Conservation (phyloP, 2,329 filamentous ascomycete species). For the Aspergillus arachidicola region DNA sequence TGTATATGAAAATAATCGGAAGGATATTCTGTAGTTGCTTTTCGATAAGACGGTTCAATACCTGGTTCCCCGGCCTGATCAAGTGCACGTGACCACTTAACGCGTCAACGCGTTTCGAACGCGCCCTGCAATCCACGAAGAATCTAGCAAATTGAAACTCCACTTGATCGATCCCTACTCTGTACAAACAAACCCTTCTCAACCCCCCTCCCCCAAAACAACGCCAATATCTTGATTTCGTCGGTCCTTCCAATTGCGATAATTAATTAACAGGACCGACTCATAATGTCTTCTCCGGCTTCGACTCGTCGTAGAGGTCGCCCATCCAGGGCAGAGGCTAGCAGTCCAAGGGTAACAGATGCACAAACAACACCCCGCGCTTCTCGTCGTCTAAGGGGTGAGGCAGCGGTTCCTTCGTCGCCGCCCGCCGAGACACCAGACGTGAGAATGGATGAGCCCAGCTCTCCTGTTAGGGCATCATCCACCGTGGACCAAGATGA, state of each 20-base stretch:
- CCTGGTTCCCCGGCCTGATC: neutral
- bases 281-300: conserved; percentile 48
- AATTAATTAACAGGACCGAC: conserved; percentile 11
- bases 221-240: neutral
- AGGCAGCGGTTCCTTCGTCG: conserved; percentile 59
- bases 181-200: conserved; percentile 1
- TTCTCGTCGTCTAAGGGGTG: conserved; percentile 43
- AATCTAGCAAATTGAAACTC: conserved; percentile 16
- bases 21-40: neutral
- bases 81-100: conserved; percentile 30
- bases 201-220: conserved; percentile 1
- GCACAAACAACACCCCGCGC: conserved; percentile 48
- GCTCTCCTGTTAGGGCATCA: conserved; percentile 50
- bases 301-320: conserved; percentile 45
- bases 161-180: conserved; percentile 9
- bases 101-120: conserved; percentile 31
- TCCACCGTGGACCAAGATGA: conserved; percentile 45
- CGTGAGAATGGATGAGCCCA: conserved; percentile 47
- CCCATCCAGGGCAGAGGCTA: conserved; percentile 36
- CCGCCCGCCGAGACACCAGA: conserved; percentile 62
- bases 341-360: conserved; percentile 32
- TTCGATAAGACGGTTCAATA: too few species aligned
- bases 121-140: conserved; percentile 15
- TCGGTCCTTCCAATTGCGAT: conserved; percentile 11
- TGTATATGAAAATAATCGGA: neutral